phyloP scores from a whole-genome alignment of 1,139 yeast species.

The Yamadazyma sp. region DNA sequence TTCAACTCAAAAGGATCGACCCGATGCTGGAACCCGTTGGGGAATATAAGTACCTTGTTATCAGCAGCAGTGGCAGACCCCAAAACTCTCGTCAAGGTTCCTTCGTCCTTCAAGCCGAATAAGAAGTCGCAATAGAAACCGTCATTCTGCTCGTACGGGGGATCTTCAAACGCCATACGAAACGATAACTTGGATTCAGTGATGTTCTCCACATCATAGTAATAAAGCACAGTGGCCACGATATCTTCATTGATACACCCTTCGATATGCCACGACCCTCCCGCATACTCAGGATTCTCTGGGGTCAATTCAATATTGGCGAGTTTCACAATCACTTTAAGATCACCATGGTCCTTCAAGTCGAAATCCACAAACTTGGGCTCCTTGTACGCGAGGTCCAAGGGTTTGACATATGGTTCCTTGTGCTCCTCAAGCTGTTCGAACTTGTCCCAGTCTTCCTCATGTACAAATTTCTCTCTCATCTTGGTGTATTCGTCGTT shows the following conservation, averaged over 20 bases:
- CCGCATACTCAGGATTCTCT: slow-evolving; percentile 36
- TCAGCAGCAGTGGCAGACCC: slow-evolving; percentile 29
- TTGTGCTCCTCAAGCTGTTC: slow-evolving; percentile 6
- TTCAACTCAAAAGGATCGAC: slow-evolving; percentile 39
- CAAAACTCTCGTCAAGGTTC: slow-evolving; percentile 18
- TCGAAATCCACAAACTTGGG: slow-evolving; percentile 21
- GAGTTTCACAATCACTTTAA: slow-evolving; percentile 42
- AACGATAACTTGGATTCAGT: slow-evolving; percentile 35
- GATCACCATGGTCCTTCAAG: slow-evolving; percentile 17
- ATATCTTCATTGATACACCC: slow-evolving; percentile 45
- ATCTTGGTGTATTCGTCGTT: too few relatives aligned
- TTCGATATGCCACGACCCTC: slow-evolving; percentile 50
- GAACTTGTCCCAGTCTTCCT: too few relatives aligned
- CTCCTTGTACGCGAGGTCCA: slow-evolving; percentile 15
- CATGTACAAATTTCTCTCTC: too few relatives aligned
- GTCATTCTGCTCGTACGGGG: slow-evolving; percentile 40
- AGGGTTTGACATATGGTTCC: slow-evolving; percentile 10
- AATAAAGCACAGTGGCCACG: slow-evolving; percentile 42
- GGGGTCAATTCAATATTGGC: slow-evolving; percentile 47
- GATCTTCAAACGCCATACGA: slow-evolving; percentile 32
- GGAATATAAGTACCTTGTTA: slow-evolving; percentile 37
- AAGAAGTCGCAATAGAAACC: slow-evolving; percentile 20
- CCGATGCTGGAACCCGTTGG: slow-evolving; percentile 41
- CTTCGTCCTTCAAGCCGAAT: slow-evolving; percentile 35
- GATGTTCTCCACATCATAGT: slow-evolving; percentile 39